A percentile compares a stretch with the other conserved stretches of the same genome.
These are phyloP conservation scores for Cardamine occulta DNA, from an alignment of 345 rosid species.

Conservation along the genomic window DNA sequence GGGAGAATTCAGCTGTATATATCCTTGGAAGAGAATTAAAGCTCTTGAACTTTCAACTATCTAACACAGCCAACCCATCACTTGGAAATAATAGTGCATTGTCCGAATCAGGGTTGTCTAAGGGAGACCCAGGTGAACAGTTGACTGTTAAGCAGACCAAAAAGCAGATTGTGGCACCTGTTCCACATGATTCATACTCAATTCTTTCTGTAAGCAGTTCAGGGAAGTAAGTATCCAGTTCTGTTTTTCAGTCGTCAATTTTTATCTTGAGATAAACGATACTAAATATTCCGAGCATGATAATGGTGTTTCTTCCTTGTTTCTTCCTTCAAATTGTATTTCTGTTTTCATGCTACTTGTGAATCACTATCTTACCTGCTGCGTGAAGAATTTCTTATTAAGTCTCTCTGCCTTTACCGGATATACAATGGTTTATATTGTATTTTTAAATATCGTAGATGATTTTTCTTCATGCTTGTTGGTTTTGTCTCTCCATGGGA, in stretches of 20 bases:
- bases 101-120: conserved; percentile 79
- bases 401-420: neutral
- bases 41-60: conserved; percentile 83
- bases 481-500: neutral
- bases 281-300: neutral
- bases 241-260: neutral
- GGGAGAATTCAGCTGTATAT: conserved; percentile 94
- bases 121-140: conserved; percentile 76
- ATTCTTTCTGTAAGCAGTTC: conserved; percentile 96
- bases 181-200: conserved; percentile 96
- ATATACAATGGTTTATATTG: neutral
- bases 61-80: conserved; percentile 76
- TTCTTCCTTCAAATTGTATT: neutral
- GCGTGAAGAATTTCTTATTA: neutral
- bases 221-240: conserved; percentile 76
- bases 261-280: neutral
- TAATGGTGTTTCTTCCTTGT: neutral
- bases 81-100: conserved; percentile 90
- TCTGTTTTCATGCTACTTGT: neutral
- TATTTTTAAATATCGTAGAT: neutral
- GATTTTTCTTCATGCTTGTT: neutral
- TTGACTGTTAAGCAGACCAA: conserved; percentile 84
- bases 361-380: neutral
- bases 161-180: conserved; percentile 90
- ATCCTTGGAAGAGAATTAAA: conserved; percentile 90